A percentile compares a stretch with the other conserved stretches of the same genome.
These are phyloP conservation scores for Fusarium neocosmosporiellum DNA, from an alignment of 2,329 filamentous ascomycete species.

Conservation along the genomic window DNA sequence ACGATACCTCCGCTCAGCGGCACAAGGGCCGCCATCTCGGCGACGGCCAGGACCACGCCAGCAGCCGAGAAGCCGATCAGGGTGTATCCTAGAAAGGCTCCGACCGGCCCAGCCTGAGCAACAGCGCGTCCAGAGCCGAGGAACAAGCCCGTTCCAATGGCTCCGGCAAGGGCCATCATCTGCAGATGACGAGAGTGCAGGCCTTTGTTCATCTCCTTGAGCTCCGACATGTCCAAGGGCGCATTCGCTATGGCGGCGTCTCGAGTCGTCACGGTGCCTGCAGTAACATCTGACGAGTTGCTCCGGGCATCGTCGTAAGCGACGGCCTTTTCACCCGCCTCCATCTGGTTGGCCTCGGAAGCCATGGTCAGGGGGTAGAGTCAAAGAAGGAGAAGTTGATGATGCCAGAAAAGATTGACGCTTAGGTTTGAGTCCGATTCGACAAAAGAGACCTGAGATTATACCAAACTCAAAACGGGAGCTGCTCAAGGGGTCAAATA, in stretches of 20 bases:
- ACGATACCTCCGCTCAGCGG: slow-evolving; percentile 8
- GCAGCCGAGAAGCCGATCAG: slow-evolving; percentile 1
- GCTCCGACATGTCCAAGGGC: background rate
- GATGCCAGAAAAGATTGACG: background rate
- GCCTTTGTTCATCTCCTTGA: background rate
- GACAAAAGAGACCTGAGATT: background rate
- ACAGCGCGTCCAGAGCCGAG: background rate
- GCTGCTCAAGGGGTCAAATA: background rate
- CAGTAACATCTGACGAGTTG: background rate
- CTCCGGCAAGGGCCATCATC: background rate
- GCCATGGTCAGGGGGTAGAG: background rate
- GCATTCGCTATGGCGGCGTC: background rate
- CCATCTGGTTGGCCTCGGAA: background rate
- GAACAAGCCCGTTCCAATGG: background rate
- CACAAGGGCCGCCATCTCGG: slow-evolving; percentile 5
- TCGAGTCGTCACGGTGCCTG: background rate
- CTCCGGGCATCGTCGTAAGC: background rate
- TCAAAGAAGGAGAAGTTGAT: background rate
- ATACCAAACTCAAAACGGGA: background rate
- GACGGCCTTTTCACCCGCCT: background rate
- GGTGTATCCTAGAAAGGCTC: background rate
- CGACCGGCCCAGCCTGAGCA: background rate
- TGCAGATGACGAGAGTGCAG: background rate
- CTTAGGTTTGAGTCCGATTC: background rate
- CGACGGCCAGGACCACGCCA: slow-evolving; percentile 4